Evolutionary conservation across 805 yeast species (phyloP).

Genomic region (Wickerhamomyces canadensis): DNA sequence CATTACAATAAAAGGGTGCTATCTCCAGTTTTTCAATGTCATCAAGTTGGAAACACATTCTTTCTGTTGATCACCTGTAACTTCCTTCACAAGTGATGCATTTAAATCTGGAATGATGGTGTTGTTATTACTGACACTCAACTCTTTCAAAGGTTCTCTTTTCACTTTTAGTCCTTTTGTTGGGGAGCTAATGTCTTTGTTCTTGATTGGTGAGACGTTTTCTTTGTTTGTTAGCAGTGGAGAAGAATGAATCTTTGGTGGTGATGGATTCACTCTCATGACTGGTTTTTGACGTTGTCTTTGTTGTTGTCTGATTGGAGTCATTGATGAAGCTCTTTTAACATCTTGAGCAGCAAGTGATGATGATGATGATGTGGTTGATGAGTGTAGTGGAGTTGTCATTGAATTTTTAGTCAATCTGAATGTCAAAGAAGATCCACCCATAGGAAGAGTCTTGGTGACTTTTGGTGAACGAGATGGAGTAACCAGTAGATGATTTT

Average conservation of each 20-base stretch:
- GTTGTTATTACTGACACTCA: conserved; percentile 8
- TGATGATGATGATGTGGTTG: conserved; percentile 1
- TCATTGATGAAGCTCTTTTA: conserved; percentile 1
- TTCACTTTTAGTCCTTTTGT: conserved; percentile 1
- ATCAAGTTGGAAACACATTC: conserved; percentile 14
- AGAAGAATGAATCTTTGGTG: conserved; percentile 8
- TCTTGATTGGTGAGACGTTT: conserved; percentile 3
- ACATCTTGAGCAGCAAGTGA: neutral
- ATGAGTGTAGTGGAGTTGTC: neutral
- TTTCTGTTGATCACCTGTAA: conserved; percentile 8
- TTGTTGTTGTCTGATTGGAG: conserved; percentile 1
- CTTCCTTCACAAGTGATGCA: too few species aligned
- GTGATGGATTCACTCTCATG: conserved; percentile 17
- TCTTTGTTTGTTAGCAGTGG: conserved; percentile 4
- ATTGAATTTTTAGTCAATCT: conserved; percentile 11
- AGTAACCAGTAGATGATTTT: conserved; percentile 8
- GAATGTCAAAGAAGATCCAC: conserved; percentile 19
- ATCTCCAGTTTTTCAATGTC: conserved; percentile 10
- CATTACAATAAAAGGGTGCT: neutral
- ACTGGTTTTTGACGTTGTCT: conserved; percentile 16
- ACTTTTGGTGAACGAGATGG: conserved; percentile 16
- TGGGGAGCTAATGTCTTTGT: conserved; percentile 6
- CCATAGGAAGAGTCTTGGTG: conserved; percentile 5
- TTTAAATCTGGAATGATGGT: too few species aligned
- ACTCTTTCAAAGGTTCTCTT: conserved; percentile 13